phyloP scores from a whole-genome alignment of 495 filamentous ascomycete species.

The Stereocaulon alpinum region DNA sequence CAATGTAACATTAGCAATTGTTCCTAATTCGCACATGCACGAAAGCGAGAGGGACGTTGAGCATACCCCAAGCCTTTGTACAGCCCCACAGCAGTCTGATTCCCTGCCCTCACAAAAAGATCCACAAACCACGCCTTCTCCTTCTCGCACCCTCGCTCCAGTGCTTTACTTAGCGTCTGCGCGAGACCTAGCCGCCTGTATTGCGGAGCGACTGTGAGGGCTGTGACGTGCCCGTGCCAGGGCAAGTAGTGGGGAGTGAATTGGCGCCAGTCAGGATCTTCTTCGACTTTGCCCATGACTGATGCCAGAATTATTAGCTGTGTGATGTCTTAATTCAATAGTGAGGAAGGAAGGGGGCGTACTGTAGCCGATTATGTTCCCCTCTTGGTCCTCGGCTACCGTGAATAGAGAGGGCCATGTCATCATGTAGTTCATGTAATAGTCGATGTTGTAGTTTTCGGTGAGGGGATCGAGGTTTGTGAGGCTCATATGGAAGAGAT shows the following conservation, averaged over 20 bases:
- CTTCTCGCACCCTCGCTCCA: constrained; percentile 70
- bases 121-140: constrained; percentile 91
- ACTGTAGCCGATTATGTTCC: constrained; percentile 91
- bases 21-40: background rate
- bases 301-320: background rate
- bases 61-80: constrained; percentile 82
- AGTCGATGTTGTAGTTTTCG: constrained; percentile 89
- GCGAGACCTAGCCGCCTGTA: constrained; percentile 80
- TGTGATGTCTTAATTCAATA: background rate
- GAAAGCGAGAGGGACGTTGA: background rate
- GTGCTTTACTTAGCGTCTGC: constrained; percentile 60
- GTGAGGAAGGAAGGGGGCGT: constrained; percentile 26
- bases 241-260: constrained; percentile 80
- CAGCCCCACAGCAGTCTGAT: constrained; percentile 74
- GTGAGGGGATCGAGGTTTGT: constrained; percentile 86
- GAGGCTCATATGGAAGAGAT: constrained; percentile 74
- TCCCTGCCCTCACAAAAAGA: constrained; percentile 81
- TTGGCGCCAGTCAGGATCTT: constrained; percentile 60
- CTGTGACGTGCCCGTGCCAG: constrained; percentile 97
- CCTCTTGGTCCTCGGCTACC: constrained; percentile 67
- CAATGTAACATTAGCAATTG: background rate
- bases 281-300: constrained; percentile 97
- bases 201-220: constrained; percentile 80
- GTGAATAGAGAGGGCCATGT: constrained; percentile 92
- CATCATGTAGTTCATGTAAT: constrained; percentile 90